Percentiles rank a stretch among this genome's conserved stretches.
Conservation (phyloP, 495 filamentous ascomycete species). For the Hypoxylon intermedium region DNA sequence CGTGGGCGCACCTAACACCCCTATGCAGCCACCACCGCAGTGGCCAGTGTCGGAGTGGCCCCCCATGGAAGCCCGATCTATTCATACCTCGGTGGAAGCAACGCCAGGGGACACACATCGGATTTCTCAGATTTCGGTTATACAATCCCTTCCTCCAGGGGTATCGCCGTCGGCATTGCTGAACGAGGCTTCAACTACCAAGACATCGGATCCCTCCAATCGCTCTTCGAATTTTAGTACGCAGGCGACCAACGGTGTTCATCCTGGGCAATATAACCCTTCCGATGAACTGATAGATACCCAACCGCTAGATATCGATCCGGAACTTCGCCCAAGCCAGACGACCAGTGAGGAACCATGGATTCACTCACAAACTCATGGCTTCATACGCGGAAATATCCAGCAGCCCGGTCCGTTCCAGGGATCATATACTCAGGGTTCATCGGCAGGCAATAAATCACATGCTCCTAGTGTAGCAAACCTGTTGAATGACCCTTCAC, state of each 20-base stretch:
- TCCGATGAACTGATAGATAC: slow-evolving; percentile 63
- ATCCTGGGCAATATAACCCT: slow-evolving; percentile 45
- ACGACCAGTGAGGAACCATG: slow-evolving; percentile 54
- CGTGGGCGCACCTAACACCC: slow-evolving; percentile 35
- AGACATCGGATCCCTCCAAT: slow-evolving; percentile 72
- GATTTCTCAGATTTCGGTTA: slow-evolving; percentile 71
- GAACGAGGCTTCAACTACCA: slow-evolving; percentile 90
- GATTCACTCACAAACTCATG: slow-evolving; percentile 60
- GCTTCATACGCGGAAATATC: slow-evolving; percentile 50
- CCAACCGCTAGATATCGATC: no score
- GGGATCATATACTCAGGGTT: slow-evolving; percentile 33
- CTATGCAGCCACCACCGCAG: slow-evolving; percentile 47
- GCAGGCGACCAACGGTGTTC: slow-evolving; percentile 65
- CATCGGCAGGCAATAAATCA: slow-evolving; percentile 33
- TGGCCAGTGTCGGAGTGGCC: slow-evolving; percentile 45
- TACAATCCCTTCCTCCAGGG: slow-evolving; percentile 77
- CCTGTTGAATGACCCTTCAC: slow-evolving; percentile 45
- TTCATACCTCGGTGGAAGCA: slow-evolving; percentile 43
- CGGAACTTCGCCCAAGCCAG: slow-evolving; percentile 40
- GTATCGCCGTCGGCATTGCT: slow-evolving; percentile 76
- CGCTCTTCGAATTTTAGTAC: slow-evolving; percentile 64
- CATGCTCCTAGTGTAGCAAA: slow-evolving; percentile 44
- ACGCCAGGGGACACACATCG: slow-evolving; percentile 50
- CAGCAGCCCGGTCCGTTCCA: slow-evolving; percentile 47
- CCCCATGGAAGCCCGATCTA: slow-evolving; percentile 30